Evolutionary conservation across 2,329 filamentous ascomycete species (phyloP).

Genomic region (Pestalotiopsis sp.): DNA sequence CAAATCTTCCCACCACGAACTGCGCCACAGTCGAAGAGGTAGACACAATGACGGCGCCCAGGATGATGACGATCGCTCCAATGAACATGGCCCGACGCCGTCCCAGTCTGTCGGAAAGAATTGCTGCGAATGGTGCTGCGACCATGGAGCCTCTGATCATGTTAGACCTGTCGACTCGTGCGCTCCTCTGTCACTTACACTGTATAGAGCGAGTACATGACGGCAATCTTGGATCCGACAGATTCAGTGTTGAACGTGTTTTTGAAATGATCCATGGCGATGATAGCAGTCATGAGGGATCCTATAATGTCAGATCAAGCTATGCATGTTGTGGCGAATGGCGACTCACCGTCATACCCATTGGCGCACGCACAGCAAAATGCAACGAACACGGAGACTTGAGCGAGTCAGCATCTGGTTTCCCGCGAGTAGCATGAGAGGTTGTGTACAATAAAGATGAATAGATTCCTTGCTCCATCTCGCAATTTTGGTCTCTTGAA

Average conservation of each 20-base stretch:
- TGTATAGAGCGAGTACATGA: conserved; percentile 50
- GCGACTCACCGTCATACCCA: conserved; percentile 43
- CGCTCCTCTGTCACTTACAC: conserved; percentile 38
- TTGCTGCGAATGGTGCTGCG: conserved; percentile 43
- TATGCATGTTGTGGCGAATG: background rate
- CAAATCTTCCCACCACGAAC: conserved; percentile 49
- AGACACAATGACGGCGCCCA: conserved; percentile 45
- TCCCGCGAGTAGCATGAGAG: conserved; percentile 10
- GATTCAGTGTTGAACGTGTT: conserved; percentile 40
- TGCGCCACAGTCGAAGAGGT: conserved; percentile 39
- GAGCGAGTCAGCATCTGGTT: background rate
- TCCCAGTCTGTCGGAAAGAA: conserved; percentile 46
- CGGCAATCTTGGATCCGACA: conserved; percentile 40
- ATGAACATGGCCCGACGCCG: conserved; percentile 48
- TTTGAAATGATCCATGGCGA: conserved; percentile 47
- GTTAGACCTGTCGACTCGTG: background rate
- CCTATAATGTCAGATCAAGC: conserved; percentile 24
- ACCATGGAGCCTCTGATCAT: conserved; percentile 43
- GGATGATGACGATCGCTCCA: conserved; percentile 46
- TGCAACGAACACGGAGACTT: conserved; percentile 45
- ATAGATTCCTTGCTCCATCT: conserved; percentile 43
- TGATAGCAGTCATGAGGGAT: conserved; percentile 47
- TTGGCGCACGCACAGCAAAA: conserved; percentile 52
- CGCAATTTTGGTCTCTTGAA: conserved; percentile 48
- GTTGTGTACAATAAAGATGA: conserved; percentile 40